A percentile compares a stretch with the other conserved stretches of the same genome.
phyloP scores from a whole-genome alignment of 169 alveolate species.

The Theileria parva region DNA sequence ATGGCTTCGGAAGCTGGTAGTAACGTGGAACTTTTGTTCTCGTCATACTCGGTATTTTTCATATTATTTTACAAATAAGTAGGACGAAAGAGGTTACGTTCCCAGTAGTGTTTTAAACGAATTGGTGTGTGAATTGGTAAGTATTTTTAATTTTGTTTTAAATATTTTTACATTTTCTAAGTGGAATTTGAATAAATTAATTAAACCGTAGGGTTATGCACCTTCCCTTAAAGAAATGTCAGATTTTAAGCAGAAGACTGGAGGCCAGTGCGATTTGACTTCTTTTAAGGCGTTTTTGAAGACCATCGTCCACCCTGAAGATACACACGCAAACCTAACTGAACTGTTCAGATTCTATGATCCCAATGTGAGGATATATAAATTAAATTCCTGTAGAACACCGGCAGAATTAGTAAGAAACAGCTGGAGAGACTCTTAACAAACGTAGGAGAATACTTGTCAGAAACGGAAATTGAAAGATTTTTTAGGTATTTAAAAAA shows the following conservation, averaged over 20 bases:
- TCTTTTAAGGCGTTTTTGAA: constrained; percentile 31
- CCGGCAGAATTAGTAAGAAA: constrained; percentile 53
- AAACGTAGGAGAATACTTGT: constrained; percentile 57
- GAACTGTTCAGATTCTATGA: constrained; percentile 65
- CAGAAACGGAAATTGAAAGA: constrained; percentile 26
- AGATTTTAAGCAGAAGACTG: constrained; percentile 32
- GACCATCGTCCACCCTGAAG: constrained; percentile 62
- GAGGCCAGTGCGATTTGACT: constrained; percentile 34
- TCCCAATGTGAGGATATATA: constrained; percentile 9
- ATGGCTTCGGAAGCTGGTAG: neutral
- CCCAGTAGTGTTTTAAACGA: constrained; percentile 40
- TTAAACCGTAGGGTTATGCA: constrained; percentile 46
- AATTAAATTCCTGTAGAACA: constrained; percentile 29
- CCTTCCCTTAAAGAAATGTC: constrained; percentile 56
- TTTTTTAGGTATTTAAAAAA: constrained; percentile 29
- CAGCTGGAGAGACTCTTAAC: constrained; percentile 52
- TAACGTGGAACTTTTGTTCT: constrained; percentile 36
- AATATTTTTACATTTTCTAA: neutral
- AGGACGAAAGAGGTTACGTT: constrained; percentile 55
- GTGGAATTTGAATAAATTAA: neutral
- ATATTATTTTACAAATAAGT: neutral
- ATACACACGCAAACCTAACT: constrained; percentile 44
- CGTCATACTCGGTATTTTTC: constrained; percentile 50
- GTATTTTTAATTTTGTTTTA: neutral
- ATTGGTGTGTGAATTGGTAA: constrained; percentile 57